These are phyloP conservation scores for Purshia tridentata DNA, from an alignment of 306 rosid species.

Conservation along the genomic window DNA sequence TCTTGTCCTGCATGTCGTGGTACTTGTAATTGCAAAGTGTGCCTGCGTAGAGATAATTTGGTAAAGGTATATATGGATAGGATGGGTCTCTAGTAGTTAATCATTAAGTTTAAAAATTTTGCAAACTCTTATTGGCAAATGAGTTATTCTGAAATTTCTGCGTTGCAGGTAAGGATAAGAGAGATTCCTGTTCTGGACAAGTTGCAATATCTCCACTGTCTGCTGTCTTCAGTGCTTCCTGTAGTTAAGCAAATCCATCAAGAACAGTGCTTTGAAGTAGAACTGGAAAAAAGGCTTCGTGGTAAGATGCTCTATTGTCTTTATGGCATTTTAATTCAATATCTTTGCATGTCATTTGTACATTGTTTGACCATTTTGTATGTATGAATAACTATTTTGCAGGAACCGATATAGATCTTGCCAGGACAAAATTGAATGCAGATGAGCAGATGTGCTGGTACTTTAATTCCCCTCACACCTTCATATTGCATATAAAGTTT, in stretches of 20 bases:
- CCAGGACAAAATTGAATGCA: conserved; percentile 82
- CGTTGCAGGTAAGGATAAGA: conserved; percentile 73
- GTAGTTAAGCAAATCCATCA: conserved; percentile 76
- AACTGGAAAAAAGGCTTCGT: conserved; percentile 72
- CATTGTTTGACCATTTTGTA: conserved; percentile 25
- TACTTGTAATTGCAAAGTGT: conserved; percentile 78
- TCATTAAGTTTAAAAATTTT: conserved; percentile 19
- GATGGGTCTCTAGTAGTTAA: background rate
- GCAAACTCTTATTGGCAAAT: conserved; percentile 27
- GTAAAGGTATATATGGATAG: conserved; percentile 56
- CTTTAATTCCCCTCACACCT: background rate
- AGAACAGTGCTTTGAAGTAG: conserved; percentile 86
- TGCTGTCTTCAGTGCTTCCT: conserved; percentile 88
- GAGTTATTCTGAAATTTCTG: conserved; percentile 24
- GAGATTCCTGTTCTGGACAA: conserved; percentile 81
- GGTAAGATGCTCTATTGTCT: conserved; percentile 53
- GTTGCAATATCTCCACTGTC: conserved; percentile 70
- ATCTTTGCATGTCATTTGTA: conserved; percentile 14
- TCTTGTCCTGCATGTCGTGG: conserved; percentile 92
- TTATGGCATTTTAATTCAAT: conserved; percentile 1
- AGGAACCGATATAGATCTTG: conserved; percentile 78
- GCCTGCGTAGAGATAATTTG: conserved; percentile 81
- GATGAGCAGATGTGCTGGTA: conserved; percentile 99
- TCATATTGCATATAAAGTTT: background rate
- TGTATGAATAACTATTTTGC: conserved; percentile 30